Conservation (phyloP, 768 basidiomycete species). For the Astraeus odoratus region DNA sequence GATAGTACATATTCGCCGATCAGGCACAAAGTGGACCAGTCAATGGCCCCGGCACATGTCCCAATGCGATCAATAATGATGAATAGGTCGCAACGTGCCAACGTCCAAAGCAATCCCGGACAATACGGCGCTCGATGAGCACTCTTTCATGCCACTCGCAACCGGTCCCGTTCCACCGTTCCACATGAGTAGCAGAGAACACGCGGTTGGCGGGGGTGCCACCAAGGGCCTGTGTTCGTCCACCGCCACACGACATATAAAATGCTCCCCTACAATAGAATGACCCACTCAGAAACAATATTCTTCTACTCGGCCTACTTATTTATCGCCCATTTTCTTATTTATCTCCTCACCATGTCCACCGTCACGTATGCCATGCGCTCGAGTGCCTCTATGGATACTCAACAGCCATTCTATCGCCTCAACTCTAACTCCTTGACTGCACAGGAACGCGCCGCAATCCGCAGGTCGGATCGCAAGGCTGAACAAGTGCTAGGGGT, state of each 20-base stretch:
- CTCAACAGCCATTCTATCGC: not conserved
- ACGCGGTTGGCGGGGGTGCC: not conserved
- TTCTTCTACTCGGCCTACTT: not conserved
- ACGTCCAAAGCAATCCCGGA: not conserved
- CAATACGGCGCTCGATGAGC: not conserved
- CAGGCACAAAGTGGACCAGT: too few species aligned
- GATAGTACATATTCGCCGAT: too few species aligned
- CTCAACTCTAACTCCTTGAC: conserved; percentile 6
- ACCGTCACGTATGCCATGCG: not conserved
- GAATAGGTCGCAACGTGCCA: too few species aligned
- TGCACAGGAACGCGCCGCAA: conserved; percentile 5
- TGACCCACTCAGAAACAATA: not conserved
- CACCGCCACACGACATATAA: conserved; percentile 1
- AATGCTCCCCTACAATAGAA: not conserved
- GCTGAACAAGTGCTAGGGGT: conserved; percentile 11
- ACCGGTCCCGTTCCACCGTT: too few species aligned
- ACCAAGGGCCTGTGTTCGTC: not conserved
- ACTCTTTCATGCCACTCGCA: not conserved
- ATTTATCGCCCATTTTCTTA: not conserved
- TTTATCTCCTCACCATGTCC: conserved; percentile 2
- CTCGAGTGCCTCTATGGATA: not conserved
- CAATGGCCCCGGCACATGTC: too few species aligned
- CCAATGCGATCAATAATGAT: not conserved
- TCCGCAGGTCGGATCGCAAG: conserved; percentile 9
- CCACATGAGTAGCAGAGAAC: not conserved